Conservation (phyloP, 345 rosid species). For the Eutrema japonicum region DNA sequence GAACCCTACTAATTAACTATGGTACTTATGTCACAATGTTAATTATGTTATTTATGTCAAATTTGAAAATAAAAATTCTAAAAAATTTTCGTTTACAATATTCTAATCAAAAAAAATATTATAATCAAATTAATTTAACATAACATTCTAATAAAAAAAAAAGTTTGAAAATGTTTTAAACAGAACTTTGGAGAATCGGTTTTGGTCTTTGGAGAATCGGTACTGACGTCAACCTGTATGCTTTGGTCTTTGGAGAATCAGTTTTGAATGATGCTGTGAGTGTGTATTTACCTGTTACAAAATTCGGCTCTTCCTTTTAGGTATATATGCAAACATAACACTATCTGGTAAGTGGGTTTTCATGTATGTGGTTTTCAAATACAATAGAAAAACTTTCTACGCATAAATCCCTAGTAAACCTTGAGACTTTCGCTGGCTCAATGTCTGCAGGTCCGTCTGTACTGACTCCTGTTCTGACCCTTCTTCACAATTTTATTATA, state of each 20-base stretch:
- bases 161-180: too few relatives aligned
- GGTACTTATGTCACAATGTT: too few relatives aligned
- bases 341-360: constrained; percentile 22
- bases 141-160: too few relatives aligned
- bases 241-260: constrained; percentile 95
- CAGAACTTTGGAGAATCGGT: too few relatives aligned
- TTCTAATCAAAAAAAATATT: too few relatives aligned
- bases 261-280: constrained; percentile 92
- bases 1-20: too few relatives aligned
- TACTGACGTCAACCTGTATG: constrained; percentile 84
- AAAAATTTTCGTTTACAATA: too few relatives aligned
- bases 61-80: too few relatives aligned
- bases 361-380: constrained; percentile 13
- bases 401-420: constrained; percentile 86
- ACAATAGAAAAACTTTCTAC: constrained; percentile 2
- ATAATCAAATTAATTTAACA: too few relatives aligned
- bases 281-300: constrained; percentile 28
- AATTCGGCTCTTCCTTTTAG: constrained; percentile 11
- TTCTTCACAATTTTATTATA: constrained; percentile 2
- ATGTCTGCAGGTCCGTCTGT: constrained; percentile 75
- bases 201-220: too few relatives aligned
- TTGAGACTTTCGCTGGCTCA: constrained; percentile 95
- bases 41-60: too few relatives aligned
- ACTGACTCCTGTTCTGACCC: background rate
- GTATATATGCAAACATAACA: constrained; percentile 25